phyloP scores from a whole-genome alignment of 805 yeast species.

The Wickerhamomyces rabaulensis region DNA sequence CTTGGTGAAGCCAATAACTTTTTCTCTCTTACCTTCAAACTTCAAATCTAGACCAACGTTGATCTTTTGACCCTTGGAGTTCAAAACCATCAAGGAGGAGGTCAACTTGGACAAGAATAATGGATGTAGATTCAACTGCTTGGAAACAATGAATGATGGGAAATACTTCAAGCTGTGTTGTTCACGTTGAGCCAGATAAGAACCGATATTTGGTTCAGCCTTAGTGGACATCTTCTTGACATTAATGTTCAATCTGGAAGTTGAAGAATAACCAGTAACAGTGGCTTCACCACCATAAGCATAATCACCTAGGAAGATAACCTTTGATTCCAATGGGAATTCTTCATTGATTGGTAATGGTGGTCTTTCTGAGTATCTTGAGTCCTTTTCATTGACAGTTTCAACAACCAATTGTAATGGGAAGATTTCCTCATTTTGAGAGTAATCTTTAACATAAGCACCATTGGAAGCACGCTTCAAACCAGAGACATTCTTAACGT shows the following conservation, averaged over 20 bases:
- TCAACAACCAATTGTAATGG: conserved; percentile 85
- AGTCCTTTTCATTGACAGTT: conserved; percentile 66
- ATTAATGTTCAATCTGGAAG: conserved; percentile 41
- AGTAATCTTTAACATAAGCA: conserved; percentile 70
- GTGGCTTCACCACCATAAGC: conserved; percentile 82
- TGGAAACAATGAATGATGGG: conserved; percentile 62
- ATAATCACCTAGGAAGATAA: conserved; percentile 76
- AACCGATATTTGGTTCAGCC: conserved; percentile 64
- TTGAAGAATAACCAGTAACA: conserved; percentile 53
- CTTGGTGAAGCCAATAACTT: conserved; percentile 84
- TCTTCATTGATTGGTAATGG: conserved; percentile 79
- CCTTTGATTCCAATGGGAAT: conserved; percentile 68
- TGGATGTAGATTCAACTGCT: conserved; percentile 50
- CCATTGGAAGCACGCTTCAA: conserved; percentile 65
- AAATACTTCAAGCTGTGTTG: conserved; percentile 48
- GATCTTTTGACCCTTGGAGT: conserved; percentile 42
- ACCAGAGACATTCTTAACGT: conserved; percentile 76
- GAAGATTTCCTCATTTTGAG: conserved; percentile 44
- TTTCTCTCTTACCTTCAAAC: conserved; percentile 70
- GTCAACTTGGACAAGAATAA: conserved; percentile 73
- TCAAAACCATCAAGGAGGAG: conserved; percentile 60
- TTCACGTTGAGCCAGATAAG: conserved; percentile 54
- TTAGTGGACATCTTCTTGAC: conserved; percentile 44
- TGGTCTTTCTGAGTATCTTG: conserved; percentile 63
- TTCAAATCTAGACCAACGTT: conserved; percentile 84